These are phyloP conservation scores for Pseudogymnoascus sp. DNA, from an alignment of 2,329 filamentous ascomycete species.

Conservation along the genomic window DNA sequence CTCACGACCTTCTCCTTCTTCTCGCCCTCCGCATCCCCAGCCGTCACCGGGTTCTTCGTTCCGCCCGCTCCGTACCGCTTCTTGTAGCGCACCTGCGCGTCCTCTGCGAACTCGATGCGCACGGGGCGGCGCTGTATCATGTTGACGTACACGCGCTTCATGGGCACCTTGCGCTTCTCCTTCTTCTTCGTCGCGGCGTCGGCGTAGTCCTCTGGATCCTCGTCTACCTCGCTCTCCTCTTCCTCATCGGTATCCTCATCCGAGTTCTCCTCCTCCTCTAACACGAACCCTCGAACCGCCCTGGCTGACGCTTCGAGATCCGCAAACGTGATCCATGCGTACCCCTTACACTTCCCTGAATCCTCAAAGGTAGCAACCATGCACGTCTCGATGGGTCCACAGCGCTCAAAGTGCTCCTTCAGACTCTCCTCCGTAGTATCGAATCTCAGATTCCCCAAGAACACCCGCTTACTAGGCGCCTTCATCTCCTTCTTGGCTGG, in stretches of 20 bases:
- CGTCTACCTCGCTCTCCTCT: constrained; percentile 27
- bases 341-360: constrained; percentile 95
- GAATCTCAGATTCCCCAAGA: constrained; percentile 84
- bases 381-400: constrained; percentile 71
- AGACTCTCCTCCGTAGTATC: constrained; percentile 74
- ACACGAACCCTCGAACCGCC: constrained; percentile 73
- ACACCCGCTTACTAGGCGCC: constrained; percentile 69
- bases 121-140: constrained; percentile 69
- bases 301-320: constrained; percentile 64
- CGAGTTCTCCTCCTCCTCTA: constrained; percentile 49
- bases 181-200: constrained; percentile 40
- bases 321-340: constrained; percentile 88
- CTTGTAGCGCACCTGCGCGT: constrained; percentile 79
- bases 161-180: constrained; percentile 54
- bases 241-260: constrained; percentile 29
- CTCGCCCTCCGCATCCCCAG: constrained; percentile 17
- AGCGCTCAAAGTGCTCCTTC: constrained; percentile 71
- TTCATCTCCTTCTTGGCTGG: constrained; percentile 36
- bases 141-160: constrained; percentile 75
- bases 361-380: constrained; percentile 96
- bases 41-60: constrained; percentile 31
- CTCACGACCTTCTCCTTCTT: constrained; percentile 24
- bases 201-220: constrained; percentile 29
- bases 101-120: constrained; percentile 89
- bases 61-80: constrained; percentile 81